phyloP scores from a whole-genome alignment of 2,329 filamentous ascomycete species.

The Fusarium virguliforme region DNA sequence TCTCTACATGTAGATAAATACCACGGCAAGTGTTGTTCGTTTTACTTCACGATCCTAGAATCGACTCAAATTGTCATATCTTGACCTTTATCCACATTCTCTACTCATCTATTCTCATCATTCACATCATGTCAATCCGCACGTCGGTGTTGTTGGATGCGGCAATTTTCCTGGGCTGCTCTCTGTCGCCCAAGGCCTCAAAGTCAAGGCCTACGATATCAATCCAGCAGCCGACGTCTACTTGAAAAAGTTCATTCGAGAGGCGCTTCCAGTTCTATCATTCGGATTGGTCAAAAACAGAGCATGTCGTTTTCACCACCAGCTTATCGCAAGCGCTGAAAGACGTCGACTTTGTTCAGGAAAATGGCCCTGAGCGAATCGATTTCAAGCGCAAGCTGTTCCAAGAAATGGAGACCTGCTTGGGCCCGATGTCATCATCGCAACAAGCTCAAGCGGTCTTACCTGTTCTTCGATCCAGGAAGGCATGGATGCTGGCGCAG shows the following conservation, averaged over 20 bases:
- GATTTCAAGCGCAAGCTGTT: slow-evolving; percentile 28
- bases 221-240: slow-evolving; percentile 26
- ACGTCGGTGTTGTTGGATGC: slow-evolving; percentile 28
- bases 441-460: slow-evolving; percentile 27
- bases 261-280: slow-evolving; percentile 29
- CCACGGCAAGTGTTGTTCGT: neutral
- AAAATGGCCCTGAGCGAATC: slow-evolving; percentile 29
- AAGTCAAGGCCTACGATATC: slow-evolving; percentile 34
- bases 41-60: neutral
- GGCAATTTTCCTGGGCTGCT: slow-evolving; percentile 33
- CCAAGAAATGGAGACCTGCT: slow-evolving; percentile 19
- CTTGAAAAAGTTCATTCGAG: slow-evolving; percentile 21
- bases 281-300: slow-evolving; percentile 23
- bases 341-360: slow-evolving; percentile 19
- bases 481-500: slow-evolving; percentile 7
- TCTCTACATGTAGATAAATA: slow-evolving; percentile 1
- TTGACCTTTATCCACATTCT: neutral
- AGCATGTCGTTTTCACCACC: slow-evolving; percentile 33
- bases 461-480: slow-evolving; percentile 32
- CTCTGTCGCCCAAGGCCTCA: slow-evolving; percentile 29
- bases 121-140: slow-evolving; percentile 19
- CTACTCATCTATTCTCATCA: neutral
- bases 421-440: slow-evolving; percentile 11
- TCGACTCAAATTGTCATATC: neutral
- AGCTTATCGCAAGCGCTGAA: slow-evolving; percentile 10